Percentiles rank a stretch among this genome's conserved stretches.
Evolutionary conservation across 257 asterid genomes (phyloP).

Genomic region (Agastache rugosa): DNA sequence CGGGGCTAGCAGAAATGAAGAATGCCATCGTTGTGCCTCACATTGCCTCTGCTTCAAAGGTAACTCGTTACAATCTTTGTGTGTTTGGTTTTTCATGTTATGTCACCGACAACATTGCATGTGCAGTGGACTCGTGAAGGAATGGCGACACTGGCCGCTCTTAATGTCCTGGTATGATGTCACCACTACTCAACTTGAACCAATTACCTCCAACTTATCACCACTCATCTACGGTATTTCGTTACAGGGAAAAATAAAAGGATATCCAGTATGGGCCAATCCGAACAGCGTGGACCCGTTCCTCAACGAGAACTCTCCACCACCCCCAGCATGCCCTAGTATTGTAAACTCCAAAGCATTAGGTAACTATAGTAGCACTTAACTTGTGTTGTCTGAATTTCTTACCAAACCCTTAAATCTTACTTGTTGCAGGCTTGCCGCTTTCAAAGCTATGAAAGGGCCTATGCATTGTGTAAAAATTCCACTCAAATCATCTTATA

Average conservation of each 20-base stretch:
- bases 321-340: slow-evolving; percentile 97
- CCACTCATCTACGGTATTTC: background rate
- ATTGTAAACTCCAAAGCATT: slow-evolving; percentile 84
- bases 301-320: slow-evolving; percentile 65
- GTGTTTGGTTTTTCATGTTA: too few relatives aligned
- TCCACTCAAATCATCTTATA: slow-evolving; percentile 8
- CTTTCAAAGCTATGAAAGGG: slow-evolving; percentile 68
- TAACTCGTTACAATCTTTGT: slow-evolving; percentile 20
- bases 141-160: slow-evolving; percentile 96
- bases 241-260: slow-evolving; percentile 81
- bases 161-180: slow-evolving; percentile 82
- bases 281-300: slow-evolving; percentile 80
- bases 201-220: background rate
- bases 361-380: slow-evolving; percentile 50
- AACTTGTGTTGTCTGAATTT: background rate
- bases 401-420: background rate
- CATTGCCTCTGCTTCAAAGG: slow-evolving; percentile 99
- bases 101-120: background rate
- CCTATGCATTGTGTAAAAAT: background rate
- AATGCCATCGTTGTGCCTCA: slow-evolving; percentile 94
- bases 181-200: background rate
- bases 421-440: slow-evolving; percentile 60
- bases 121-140: slow-evolving; percentile 99
- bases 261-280: slow-evolving; percentile 78
- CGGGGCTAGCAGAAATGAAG: slow-evolving; percentile 88